Evolutionary conservation across 768 basidiomycete genomes (phyloP).

Genomic region (Trametes meyenii): DNA sequence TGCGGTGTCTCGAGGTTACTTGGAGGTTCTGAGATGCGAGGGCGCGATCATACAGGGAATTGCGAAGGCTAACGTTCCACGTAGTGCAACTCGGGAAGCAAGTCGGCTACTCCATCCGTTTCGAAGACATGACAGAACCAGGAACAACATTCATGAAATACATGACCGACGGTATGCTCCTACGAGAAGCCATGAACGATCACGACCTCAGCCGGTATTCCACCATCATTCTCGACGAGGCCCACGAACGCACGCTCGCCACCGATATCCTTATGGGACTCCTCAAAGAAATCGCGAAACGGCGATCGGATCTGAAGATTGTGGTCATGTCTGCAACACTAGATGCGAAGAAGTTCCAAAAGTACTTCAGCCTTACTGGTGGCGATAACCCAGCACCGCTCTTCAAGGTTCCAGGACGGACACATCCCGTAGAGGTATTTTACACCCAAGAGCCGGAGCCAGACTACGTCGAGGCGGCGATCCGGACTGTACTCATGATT

Average conservation of each 20-base stretch:
- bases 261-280: slow-evolving; percentile 99
- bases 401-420: slow-evolving; percentile 35
- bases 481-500: slow-evolving; percentile 95
- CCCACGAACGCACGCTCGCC: slow-evolving; percentile 95
- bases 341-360: slow-evolving; percentile 95
- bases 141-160: slow-evolving; percentile 96
- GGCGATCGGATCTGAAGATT: slow-evolving; percentile 88
- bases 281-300: slow-evolving; percentile 80
- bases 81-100: slow-evolving; percentile 89
- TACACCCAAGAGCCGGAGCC: slow-evolving; percentile 92
- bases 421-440: slow-evolving; percentile 95
- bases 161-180: slow-evolving; percentile 99
- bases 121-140: slow-evolving; percentile 93
- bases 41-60: not conserved
- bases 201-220: slow-evolving; percentile 87
- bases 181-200: slow-evolving; percentile 99
- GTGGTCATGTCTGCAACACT: slow-evolving; percentile 99
- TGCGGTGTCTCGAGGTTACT: no score
- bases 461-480: slow-evolving; percentile 97
- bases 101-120: slow-evolving; percentile 97
- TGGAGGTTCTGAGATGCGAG: not conserved
- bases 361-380: slow-evolving; percentile 67
- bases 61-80: slow-evolving; percentile 15
- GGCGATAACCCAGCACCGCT: slow-evolving; percentile 28
- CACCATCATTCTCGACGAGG: slow-evolving; percentile 98